A percentile compares a stretch with the other conserved stretches of the same genome.
Evolutionary conservation across 1,284 basidiomycete species (phyloP).

Genomic region (Heterobasidion irregulare): DNA sequence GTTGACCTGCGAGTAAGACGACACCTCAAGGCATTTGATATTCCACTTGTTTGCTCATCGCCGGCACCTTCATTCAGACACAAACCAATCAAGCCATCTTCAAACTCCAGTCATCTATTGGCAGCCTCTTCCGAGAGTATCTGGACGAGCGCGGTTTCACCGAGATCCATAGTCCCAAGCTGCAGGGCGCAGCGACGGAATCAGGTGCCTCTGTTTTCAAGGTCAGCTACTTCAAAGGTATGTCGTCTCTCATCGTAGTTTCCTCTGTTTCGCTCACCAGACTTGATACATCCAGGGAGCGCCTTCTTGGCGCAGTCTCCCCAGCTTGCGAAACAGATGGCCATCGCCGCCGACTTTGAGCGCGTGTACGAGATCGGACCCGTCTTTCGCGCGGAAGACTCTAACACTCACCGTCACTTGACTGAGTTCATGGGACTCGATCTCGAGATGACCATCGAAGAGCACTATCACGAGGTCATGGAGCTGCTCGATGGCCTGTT

Average conservation of each 20-base stretch:
- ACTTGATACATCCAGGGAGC: slow-evolving; percentile 40
- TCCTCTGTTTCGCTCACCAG: neutral
- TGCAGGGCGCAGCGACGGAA: slow-evolving; percentile 96
- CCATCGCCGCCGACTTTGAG: slow-evolving; percentile 97
- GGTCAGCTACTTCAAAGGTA: slow-evolving; percentile 96
- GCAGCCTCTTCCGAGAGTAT: slow-evolving; percentile 84
- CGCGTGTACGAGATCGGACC: slow-evolving; percentile 95
- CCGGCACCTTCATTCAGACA: slow-evolving; percentile 43
- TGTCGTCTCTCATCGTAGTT: slow-evolving; percentile 8
- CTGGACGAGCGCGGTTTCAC: slow-evolving; percentile 74
- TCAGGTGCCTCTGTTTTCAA: slow-evolving; percentile 97
- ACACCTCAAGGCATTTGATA: neutral
- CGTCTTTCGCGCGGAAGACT: slow-evolving; percentile 98
- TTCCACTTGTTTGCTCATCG: neutral
- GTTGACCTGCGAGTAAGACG: slow-evolving; percentile 81
- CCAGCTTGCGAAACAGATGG: slow-evolving; percentile 99
- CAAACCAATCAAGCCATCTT: slow-evolving; percentile 97
- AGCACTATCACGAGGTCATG: slow-evolving; percentile 96
- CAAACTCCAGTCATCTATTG: slow-evolving; percentile 83
- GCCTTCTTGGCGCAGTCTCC: slow-evolving; percentile 97
- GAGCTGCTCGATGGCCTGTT: slow-evolving; percentile 83
- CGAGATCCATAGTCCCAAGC: slow-evolving; percentile 97
- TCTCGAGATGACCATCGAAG: slow-evolving; percentile 98
- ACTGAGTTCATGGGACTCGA: slow-evolving; percentile 99
- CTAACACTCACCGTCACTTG: slow-evolving; percentile 96